These are phyloP conservation scores for Pseudomonodictys pantanalensis DNA, from an alignment of 495 filamentous ascomycete genomes.

Conservation along the genomic window DNA sequence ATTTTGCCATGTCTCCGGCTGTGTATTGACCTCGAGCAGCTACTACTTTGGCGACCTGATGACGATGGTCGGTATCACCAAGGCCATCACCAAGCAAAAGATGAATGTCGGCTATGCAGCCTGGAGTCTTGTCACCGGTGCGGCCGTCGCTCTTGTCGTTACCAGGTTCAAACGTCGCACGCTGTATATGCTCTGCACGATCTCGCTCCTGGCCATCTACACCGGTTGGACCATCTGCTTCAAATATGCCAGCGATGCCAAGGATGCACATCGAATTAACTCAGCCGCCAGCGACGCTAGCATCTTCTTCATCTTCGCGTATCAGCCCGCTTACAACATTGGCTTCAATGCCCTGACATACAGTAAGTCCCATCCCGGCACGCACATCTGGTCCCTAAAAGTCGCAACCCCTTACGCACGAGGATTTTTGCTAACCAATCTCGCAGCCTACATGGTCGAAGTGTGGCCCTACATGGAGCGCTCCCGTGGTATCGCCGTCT, in stretches of 20 bases:
- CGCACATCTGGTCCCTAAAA: background rate
- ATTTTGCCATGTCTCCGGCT: no score
- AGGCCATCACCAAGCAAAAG: slow-evolving; percentile 50
- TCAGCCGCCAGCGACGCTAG: slow-evolving; percentile 39
- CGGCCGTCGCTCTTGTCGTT: slow-evolving; percentile 51
- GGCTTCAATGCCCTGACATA: slow-evolving; percentile 66
- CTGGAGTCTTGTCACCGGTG: slow-evolving; percentile 54
- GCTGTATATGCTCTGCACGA: slow-evolving; percentile 58
- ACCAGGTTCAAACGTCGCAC: slow-evolving; percentile 53
- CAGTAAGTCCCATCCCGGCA: slow-evolving; percentile 43
- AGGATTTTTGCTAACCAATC: no score
- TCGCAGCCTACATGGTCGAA: slow-evolving; percentile 64
- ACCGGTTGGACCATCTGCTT: slow-evolving; percentile 58
- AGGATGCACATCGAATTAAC: slow-evolving; percentile 34
- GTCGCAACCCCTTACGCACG: no score
- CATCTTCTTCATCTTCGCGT: slow-evolving; percentile 61
- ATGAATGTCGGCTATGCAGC: slow-evolving; percentile 59
- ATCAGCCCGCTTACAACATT: slow-evolving; percentile 61
- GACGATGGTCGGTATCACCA: slow-evolving; percentile 48
- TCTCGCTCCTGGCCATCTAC: slow-evolving; percentile 53
- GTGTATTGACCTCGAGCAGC: slow-evolving; percentile 31
- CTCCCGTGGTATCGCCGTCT: slow-evolving; percentile 60
- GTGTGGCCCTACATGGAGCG: slow-evolving; percentile 62
- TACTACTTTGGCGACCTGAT: slow-evolving; percentile 55
- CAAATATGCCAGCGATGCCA: slow-evolving; percentile 49